Evolutionary conservation across 352 stramenopile species (phyloP), one percentile per base, ranked within the genome.

Genomic region (Blastocystis sp.): DNA sequence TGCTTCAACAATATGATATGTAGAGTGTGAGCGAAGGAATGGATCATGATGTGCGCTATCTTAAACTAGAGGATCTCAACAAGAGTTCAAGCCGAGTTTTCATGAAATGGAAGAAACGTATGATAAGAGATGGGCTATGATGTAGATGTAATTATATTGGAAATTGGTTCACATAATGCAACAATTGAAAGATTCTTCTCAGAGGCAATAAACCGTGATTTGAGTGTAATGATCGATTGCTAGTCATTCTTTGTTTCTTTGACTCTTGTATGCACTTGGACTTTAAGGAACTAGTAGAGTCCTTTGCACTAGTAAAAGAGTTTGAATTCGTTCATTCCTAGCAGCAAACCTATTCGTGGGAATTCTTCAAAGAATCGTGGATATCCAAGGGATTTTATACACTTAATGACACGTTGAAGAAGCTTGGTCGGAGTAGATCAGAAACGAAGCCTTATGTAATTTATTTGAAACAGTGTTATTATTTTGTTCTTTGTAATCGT

Each of bases 401-500:
- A n/a, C 29, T 77, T 9, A 42, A 77, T 0, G 65, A 77, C 11
- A 77, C 19, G 3, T 49, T 77, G 37, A 35, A 19, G 21, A 77
- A 4, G 35, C 51, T 77, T 42, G 65, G 65, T 29, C 37, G 43
- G 65, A 77, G 56, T 56, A 42, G 65, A 27, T 77, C 65, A 32
- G 65, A 77, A 57, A 77, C 65, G 43, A 56, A 54, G 32, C 32
- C 43, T 16, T 77, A 77, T 77, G 43, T 49, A 9, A 49, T 77
- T 12, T 77, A 77, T 54, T 29, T 77, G 32, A 56, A 49, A 77
- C 65, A 77, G 37, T 77, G 65, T 1, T 77, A 77, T 56, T 77
- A 39, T 51, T 42, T 32, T 24, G 21, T 77, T 9, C 29, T 77
- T 58, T 32, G 65, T 77, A 56, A 46, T 46, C 9, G 21, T 46